Conservation (phyloP, 1,284 basidiomycete species). For the Boletus smithii region DNA sequence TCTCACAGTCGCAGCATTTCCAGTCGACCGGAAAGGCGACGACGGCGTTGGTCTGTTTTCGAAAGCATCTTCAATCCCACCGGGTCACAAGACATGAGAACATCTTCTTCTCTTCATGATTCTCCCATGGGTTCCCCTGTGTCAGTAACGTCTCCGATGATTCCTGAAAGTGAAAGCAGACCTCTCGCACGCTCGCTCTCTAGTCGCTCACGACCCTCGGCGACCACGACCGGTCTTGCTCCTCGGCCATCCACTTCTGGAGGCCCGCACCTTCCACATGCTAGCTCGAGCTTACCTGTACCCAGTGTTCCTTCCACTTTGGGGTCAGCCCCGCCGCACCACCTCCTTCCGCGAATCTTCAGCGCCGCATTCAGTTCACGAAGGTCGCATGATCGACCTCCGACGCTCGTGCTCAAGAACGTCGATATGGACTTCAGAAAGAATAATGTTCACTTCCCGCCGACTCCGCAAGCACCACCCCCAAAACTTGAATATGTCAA, state of each 20-base stretch:
- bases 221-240: slow-evolving; percentile 5
- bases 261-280: slow-evolving; percentile 5
- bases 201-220: slow-evolving; percentile 16
- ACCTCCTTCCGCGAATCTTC: slow-evolving; percentile 70
- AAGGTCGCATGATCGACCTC: slow-evolving; percentile 54
- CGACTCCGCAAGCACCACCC: slow-evolving; percentile 57
- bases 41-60: slow-evolving; percentile 45
- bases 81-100: slow-evolving; percentile 25
- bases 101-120: slow-evolving; percentile 27
- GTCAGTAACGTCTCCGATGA: slow-evolving; percentile 10
- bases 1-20: slow-evolving; percentile 29
- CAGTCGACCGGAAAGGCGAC: slow-evolving; percentile 27
- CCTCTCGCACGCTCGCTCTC: slow-evolving; percentile 28
- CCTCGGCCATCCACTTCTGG: slow-evolving; percentile 29
- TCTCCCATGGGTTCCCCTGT: slow-evolving; percentile 17
- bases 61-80: slow-evolving; percentile 40
- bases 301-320: slow-evolving; percentile 32
- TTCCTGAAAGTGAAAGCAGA: slow-evolving; percentile 17
- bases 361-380: slow-evolving; percentile 59
- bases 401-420: slow-evolving; percentile 32
- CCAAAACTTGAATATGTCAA: slow-evolving; percentile 88
- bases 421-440: slow-evolving; percentile 37
- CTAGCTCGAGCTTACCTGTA: slow-evolving; percentile 24
- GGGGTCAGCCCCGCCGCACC: slow-evolving; percentile 44
- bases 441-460: slow-evolving; percentile 28